Base-by-base conservation (phyloP, 2,329 filamentous ascomycete genomes). In the Neoascochyta sp. region DNA sequence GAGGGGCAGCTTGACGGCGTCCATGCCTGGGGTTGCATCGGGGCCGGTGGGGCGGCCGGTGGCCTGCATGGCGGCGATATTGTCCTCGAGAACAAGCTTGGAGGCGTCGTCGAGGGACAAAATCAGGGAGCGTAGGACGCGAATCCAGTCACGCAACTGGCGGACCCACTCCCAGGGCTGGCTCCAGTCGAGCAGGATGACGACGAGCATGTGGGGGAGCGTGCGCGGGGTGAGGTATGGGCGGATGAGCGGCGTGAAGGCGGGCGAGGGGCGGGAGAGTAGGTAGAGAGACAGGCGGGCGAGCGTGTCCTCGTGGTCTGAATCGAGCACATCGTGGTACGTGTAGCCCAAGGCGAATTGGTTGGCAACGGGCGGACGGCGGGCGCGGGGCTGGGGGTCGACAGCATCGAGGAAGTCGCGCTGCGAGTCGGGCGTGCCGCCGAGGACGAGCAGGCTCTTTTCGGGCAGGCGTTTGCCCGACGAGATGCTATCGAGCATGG, bases 141-240 rank as follows among this genome's bases (percentile, higher is more conserved):
- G 75, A 39, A 96, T 80, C 92, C 92, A 98, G 57, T 84, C 83
- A 54, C 86, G 78, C 34, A 98, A 70, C 63, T 95, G 83, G 36
- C 86, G 78, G 56, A 95, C 75, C 87, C 93, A 98, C 41, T 80
- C 72, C 80, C 92, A 95, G 9, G 92, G 92, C 57, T 92, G 80
- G 36, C 85, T 83, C 92, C 92, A 98, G 68, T 95, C 89, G 23
- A 98, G 74, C n/a, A 98, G 70, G 51, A 98, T 80, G 41, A 94
- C 85, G 42, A 96, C 54, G 15, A 94, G 75, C 25, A 86, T 94
- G 60, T 94, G 83, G 16, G 86, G 81, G 56, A 95, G 83, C 5
- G 86, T 82, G 62, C 86, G 78, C 23, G 86, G 81, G 11, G 84
- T 94, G 39, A 95, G 75, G 29, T 95, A 82, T 14, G 89, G 88